Conservation (phyloP, 2,329 filamentous ascomycete species). For the Pseudogymnoascus sp. region DNA sequence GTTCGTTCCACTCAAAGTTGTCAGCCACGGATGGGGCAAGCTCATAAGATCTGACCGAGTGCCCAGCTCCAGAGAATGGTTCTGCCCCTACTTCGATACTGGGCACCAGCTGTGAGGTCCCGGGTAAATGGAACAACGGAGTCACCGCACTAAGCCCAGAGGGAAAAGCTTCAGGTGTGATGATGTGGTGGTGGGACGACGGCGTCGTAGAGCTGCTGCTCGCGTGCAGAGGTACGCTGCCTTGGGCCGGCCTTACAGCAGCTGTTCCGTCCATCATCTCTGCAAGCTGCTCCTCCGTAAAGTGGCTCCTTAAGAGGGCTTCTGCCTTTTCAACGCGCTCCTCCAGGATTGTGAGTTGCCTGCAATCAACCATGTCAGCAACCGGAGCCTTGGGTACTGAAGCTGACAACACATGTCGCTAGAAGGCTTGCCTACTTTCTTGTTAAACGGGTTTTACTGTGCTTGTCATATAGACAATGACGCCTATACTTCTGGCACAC, state of each 20-base stretch:
- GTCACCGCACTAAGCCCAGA: neutral
- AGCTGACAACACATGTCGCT: neutral
- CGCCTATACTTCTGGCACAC: constrained; percentile 10
- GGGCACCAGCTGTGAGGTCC: neutral
- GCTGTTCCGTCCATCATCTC: constrained; percentile 8
- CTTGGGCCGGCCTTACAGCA: neutral
- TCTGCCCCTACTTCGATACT: neutral
- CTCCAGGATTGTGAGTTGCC: constrained; percentile 9
- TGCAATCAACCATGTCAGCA: neutral
- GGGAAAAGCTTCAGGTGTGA: neutral
- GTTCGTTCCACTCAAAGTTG: constrained; percentile 6
- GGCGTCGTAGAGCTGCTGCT: neutral
- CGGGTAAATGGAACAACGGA: neutral
- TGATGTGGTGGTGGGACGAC: neutral
- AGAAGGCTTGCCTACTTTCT: constrained; percentile 5
- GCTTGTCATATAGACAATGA: constrained; percentile 10
- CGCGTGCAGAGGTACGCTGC: neutral
- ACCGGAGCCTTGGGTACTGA: neutral
- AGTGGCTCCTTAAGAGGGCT: constrained; percentile 10
- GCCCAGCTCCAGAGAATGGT: neutral
- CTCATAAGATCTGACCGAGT: constrained; percentile 3
- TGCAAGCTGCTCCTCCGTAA: constrained; percentile 7
- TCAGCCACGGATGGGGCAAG: constrained; percentile 5
- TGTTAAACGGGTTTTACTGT: constrained; percentile 9
- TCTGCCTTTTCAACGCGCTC: constrained; percentile 9